Evolutionary conservation across 139 green algal genomes (phyloP).

Genomic region (Nannochloris sp.): DNA sequence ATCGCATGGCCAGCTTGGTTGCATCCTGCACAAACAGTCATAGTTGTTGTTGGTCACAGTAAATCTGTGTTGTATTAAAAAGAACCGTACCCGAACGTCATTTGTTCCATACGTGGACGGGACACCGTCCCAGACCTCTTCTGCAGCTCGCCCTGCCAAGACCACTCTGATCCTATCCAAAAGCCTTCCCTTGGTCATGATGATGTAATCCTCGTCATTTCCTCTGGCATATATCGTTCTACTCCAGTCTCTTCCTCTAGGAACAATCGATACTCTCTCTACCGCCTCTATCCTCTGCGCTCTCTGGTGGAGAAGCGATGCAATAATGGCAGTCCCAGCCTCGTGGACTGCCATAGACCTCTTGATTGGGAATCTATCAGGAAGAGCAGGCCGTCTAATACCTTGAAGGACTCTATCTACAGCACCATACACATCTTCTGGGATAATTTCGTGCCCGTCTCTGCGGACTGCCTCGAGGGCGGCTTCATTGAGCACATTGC

Average conservation of each 20-base stretch:
- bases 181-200: slow-evolving; percentile 63
- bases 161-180: slow-evolving; percentile 62
- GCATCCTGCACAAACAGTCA: slow-evolving; percentile 22
- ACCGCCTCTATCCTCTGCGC: slow-evolving; percentile 49
- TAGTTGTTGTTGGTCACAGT: no score
- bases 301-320: slow-evolving; percentile 44
- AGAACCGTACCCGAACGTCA: slow-evolving; percentile 7
- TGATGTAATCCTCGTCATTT: slow-evolving; percentile 67
- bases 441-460: slow-evolving; percentile 26
- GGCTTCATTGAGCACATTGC: slow-evolving; percentile 93
- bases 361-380: slow-evolving; percentile 24
- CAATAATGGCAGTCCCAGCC: slow-evolving; percentile 56
- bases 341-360: slow-evolving; percentile 35
- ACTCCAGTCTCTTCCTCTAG: slow-evolving; percentile 44
- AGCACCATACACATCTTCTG: slow-evolving; percentile 65
- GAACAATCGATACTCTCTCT: slow-evolving; percentile 66
- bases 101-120: slow-evolving; percentile 19
- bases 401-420: slow-evolving; percentile 77
- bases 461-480: slow-evolving; percentile 63
- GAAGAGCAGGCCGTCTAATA: slow-evolving; percentile 52
- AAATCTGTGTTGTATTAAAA: no score
- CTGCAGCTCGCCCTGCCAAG: slow-evolving; percentile 52
- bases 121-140: slow-evolving; percentile 27
- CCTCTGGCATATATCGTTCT: slow-evolving; percentile 61
- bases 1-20: slow-evolving; percentile 28